Conservation (phyloP, 257 asterid genomes). For the Knoxia roxburghii region DNA sequence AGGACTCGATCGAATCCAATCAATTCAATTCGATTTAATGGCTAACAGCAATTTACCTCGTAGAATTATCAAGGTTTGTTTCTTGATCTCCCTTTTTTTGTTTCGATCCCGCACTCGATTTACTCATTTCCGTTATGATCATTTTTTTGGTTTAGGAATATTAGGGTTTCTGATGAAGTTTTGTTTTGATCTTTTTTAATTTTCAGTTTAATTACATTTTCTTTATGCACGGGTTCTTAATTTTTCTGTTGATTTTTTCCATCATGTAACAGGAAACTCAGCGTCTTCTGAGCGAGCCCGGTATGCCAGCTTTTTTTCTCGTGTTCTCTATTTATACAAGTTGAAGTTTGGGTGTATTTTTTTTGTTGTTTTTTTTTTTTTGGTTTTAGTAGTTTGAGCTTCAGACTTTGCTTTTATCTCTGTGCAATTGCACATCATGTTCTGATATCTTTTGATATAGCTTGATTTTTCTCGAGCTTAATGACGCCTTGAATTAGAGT, state of each 20-base stretch:
- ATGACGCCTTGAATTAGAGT: background rate
- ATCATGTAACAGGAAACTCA: slow-evolving; percentile 71
- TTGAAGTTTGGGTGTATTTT: background rate
- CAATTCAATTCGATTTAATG: slow-evolving; percentile 37
- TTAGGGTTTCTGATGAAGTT: slow-evolving; percentile 11
- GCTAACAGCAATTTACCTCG: slow-evolving; percentile 60
- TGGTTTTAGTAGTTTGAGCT: slow-evolving; percentile 1
- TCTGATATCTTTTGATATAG: background rate
- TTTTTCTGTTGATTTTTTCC: slow-evolving; percentile 3
- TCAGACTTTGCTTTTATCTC: background rate
- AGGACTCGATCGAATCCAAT: background rate
- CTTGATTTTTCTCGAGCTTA: background rate
- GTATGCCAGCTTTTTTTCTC: slow-evolving; percentile 24
- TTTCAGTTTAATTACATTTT: slow-evolving; percentile 10
- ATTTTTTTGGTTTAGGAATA: slow-evolving; percentile 5
- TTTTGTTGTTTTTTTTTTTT: no score
- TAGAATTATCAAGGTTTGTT: slow-evolving; percentile 62
- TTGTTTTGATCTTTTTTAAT: slow-evolving; percentile 4
- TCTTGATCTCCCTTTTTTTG: slow-evolving; percentile 44
- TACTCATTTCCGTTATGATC: slow-evolving; percentile 20
- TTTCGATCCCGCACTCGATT: slow-evolving; percentile 45
- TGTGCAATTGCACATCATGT: background rate
- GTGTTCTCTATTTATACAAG: background rate
- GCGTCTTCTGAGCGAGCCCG: slow-evolving; percentile 99
- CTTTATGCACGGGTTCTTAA: slow-evolving; percentile 10